Percentiles rank a stretch among this genome's conserved stretches.
phyloP scores from a whole-genome alignment of 2,329 filamentous ascomycete genomes.

The Cladosporium cucumerinum region DNA sequence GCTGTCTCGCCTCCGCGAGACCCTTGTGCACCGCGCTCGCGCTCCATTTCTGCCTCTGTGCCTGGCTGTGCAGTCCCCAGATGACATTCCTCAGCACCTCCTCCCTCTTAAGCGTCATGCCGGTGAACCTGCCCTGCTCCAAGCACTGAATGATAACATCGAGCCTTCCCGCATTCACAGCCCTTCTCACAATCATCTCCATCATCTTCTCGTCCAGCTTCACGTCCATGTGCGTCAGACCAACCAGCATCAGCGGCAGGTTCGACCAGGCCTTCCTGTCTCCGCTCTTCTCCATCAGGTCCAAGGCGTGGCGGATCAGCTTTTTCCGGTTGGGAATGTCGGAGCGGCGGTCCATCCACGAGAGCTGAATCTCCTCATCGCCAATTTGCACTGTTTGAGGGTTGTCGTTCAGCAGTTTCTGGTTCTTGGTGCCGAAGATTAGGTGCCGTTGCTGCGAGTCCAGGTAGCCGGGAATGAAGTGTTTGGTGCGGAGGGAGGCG shows the following conservation, averaged over 20 bases:
- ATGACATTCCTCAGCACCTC: slow-evolving; percentile 36
- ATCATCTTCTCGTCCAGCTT: slow-evolving; percentile 23
- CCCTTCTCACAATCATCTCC: slow-evolving; percentile 36
- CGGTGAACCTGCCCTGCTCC: slow-evolving; percentile 32
- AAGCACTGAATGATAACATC: slow-evolving; percentile 33
- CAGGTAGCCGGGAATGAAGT: slow-evolving; percentile 46
- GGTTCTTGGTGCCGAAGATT: slow-evolving; percentile 41
- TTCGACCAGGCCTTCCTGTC: slow-evolving; percentile 35
- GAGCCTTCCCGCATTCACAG: slow-evolving; percentile 29
- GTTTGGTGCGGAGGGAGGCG: slow-evolving; percentile 39
- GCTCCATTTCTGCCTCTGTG: slow-evolving; percentile 36
- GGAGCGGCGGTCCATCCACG: slow-evolving; percentile 32
- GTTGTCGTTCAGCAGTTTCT: slow-evolving; percentile 41
- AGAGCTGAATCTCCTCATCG: slow-evolving; percentile 37
- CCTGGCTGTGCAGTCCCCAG: slow-evolving; percentile 35
- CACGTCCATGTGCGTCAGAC: slow-evolving; percentile 27
- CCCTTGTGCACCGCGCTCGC: slow-evolving; percentile 38
- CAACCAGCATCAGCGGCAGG: slow-evolving; percentile 33
- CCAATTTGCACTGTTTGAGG: slow-evolving; percentile 43
- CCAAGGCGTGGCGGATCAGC: slow-evolving; percentile 31
- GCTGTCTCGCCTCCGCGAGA: slow-evolving; percentile 37
- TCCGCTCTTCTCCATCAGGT: slow-evolving; percentile 27
- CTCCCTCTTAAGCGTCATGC: slow-evolving; percentile 33
- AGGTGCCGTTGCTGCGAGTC: slow-evolving; percentile 40
- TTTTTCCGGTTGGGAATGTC: slow-evolving; percentile 31